Base-by-base conservation (phyloP, 345 rosid species). In the Sisymbrium irio region DNA sequence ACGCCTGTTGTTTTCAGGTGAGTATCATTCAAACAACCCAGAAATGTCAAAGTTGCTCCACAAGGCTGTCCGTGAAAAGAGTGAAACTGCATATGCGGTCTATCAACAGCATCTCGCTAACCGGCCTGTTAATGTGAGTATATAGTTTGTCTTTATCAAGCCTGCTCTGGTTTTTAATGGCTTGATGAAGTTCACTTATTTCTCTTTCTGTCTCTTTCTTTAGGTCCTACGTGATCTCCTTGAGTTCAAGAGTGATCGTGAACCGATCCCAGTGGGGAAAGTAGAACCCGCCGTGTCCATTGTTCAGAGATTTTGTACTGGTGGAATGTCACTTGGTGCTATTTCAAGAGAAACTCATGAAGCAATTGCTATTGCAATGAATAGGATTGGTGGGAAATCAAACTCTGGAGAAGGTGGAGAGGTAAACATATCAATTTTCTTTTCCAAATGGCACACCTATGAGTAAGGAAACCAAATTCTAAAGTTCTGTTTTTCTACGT, bases 351-450 rank as follows among this genome's bases (percentile, higher is more conserved):
- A 95, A 80, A 95, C 99, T 78, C 99, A 95, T 73, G 99, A 95
- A 84, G 97, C 97, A 18, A 95, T 95, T 83, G 97, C 97, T 79
- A 84, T 92, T 83, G 99, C 97, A 40, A 95, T 92, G 99, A 95
- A 95, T 74, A 92, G 97, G 75, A 27, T 95, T 66, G 91, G 97
- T 79, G 99, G 99, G 11, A 95, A 86, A 82, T 95, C 97, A 53
- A 95, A 95, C 84, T 92, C 99, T 1, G 97, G 97, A 64, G 99
- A 95, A 88, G 99, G 99, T 69, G 99, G 99, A 50, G 99, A 94
- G 97, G 99, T 91, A 89, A 30, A 11, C 63, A 19, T 51, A 50
- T 70, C 62, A 28, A 33, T 73, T 71, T 51, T 47, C 14, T 33
- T 20, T 64, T n/a, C 35, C 42, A 53, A 14, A 63, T 18, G 19